phyloP scores from a whole-genome alignment of 352 stramenopile genomes.

The Phytopythium oedochilum region DNA sequence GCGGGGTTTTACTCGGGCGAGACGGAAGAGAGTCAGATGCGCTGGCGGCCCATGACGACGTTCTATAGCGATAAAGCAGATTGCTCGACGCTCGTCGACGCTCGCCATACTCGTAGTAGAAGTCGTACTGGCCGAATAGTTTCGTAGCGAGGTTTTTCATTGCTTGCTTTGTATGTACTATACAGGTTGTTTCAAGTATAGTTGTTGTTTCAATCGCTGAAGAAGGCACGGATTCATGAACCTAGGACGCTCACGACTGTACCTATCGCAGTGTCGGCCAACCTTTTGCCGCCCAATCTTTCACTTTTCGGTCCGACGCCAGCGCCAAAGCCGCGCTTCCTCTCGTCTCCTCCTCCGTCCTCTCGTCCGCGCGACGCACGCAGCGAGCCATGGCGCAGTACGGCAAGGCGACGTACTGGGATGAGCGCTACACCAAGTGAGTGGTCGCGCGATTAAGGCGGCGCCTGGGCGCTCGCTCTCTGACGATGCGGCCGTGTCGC shows the following conservation, averaged over 20 bases:
- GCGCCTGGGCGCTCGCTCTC: not conserved
- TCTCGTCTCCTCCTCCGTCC: not conserved
- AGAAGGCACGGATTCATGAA: no score
- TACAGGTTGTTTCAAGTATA: not conserved
- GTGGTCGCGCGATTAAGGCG: no score
- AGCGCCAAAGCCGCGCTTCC: not conserved
- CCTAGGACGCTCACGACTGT: no score
- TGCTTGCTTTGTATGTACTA: not conserved
- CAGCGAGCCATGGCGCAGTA: constrained; percentile 79
- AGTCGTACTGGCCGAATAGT: not conserved
- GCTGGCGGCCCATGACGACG: not conserved
- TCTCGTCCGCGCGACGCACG: not conserved
- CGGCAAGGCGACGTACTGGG: constrained; percentile 93
- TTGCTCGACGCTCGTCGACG: no score
- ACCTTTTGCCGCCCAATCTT: constrained; percentile 1
- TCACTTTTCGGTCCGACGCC: constrained; percentile 3
- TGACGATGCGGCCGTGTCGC: not conserved
- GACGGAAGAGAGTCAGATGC: not conserved
- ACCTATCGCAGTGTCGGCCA: not conserved
- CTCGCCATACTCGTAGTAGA: not conserved
- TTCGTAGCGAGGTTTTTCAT: not conserved
- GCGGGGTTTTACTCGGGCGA: not conserved
- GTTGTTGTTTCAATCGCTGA: no score
- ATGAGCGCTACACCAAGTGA: constrained; percentile 93
- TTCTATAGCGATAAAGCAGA: not conserved